These are phyloP conservation scores for Marasmius tenuissimus DNA, from an alignment of 1,284 basidiomycete species.

Conservation along the genomic window DNA sequence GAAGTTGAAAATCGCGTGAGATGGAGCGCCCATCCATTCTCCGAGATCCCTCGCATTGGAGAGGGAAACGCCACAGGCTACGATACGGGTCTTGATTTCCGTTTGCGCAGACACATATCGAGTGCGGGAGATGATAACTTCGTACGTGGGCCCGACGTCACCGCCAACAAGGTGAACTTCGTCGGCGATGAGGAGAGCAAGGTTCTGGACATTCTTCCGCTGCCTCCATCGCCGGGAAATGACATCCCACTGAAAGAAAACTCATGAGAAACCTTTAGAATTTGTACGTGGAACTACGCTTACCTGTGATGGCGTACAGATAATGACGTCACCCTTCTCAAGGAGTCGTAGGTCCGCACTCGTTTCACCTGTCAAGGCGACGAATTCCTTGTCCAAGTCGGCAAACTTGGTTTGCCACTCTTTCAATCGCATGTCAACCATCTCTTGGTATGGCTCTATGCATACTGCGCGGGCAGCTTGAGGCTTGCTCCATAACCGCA, in stretches of 20 bases:
- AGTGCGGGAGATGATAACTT: constrained; percentile 92
- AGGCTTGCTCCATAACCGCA: constrained; percentile 88
- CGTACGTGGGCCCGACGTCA: constrained; percentile 93
- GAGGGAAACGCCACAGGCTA: constrained; percentile 92
- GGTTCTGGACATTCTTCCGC: constrained; percentile 93
- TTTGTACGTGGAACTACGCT: constrained; percentile 19
- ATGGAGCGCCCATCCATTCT: constrained; percentile 96
- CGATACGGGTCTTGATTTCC: constrained; percentile 86
- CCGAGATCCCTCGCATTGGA: constrained; percentile 97
- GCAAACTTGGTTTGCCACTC: constrained; percentile 92
- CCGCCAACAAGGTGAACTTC: constrained; percentile 94
- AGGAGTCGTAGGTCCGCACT: constrained; percentile 88
- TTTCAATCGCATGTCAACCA: constrained; percentile 87
- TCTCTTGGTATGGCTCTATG: constrained; percentile 95
- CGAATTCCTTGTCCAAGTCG: constrained; percentile 84
- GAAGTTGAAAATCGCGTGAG: constrained; percentile 97
- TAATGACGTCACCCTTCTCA: constrained; percentile 90
- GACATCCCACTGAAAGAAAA: constrained; percentile 82
- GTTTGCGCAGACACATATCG: constrained; percentile 97
- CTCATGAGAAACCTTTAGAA: constrained; percentile 11
- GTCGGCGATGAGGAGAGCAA: constrained; percentile 92
- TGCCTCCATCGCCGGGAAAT: constrained; percentile 96
- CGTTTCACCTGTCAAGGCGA: constrained; percentile 93
- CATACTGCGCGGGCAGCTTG: constrained; percentile 90
- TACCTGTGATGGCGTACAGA: constrained; percentile 88